These are phyloP conservation scores for Jacaranda copaia DNA, from an alignment of 257 asterid genomes.

Conservation along the genomic window DNA sequence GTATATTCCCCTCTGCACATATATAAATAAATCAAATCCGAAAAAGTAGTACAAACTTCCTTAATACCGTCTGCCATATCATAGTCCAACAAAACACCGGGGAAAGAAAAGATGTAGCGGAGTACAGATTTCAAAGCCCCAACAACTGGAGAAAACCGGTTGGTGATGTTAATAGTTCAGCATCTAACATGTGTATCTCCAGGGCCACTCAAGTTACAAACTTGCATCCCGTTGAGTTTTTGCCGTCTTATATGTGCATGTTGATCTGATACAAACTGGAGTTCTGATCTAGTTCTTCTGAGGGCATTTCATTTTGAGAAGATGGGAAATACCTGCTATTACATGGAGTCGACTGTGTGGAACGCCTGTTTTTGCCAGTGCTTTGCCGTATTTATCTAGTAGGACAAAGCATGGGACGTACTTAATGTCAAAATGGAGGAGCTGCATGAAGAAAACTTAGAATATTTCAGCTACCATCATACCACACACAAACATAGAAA, in stretches of 20 bases:
- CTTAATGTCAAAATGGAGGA: slow-evolving; percentile 79
- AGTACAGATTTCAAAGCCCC: background rate
- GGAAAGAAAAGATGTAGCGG: background rate
- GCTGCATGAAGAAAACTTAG: slow-evolving; percentile 50
- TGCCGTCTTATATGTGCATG: background rate
- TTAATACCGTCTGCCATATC: background rate
- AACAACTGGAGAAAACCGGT: background rate
- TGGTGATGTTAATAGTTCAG: background rate
- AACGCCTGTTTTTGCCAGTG: slow-evolving; percentile 79
- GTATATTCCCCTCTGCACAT: no score
- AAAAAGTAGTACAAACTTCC: background rate
- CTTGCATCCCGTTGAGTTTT: background rate
- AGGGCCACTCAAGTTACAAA: no score
- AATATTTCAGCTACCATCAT: slow-evolving; percentile 9
- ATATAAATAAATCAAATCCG: no score
- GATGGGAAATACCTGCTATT: slow-evolving; percentile 83
- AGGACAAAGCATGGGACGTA: slow-evolving; percentile 95
- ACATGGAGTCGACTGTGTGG: slow-evolving; percentile 80
- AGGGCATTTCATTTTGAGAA: slow-evolving; percentile 67
- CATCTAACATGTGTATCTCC: background rate
- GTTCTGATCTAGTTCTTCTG: slow-evolving; percentile 7
- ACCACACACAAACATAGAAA: background rate
- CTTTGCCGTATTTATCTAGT: slow-evolving; percentile 73
- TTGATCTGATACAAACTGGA: slow-evolving; percentile 4
- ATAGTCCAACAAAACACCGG: background rate